Evolutionary conservation across 441 rosid genomes (phyloP).

Genomic region (Manihot esculenta): DNA sequence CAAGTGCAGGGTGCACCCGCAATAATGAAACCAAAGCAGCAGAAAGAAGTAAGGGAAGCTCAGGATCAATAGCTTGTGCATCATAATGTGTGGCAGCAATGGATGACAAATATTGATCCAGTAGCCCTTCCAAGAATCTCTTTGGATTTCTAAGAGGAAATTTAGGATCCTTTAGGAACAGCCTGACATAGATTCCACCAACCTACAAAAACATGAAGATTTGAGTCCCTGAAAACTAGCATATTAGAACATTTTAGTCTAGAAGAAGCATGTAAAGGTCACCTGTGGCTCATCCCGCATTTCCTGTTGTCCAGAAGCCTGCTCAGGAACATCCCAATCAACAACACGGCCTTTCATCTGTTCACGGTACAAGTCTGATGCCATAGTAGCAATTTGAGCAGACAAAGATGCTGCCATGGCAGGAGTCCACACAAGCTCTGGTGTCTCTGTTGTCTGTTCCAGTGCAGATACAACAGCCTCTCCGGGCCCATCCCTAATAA

Average conservation of each 20-base stretch:
- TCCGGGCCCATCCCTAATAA: constrained; percentile 98
- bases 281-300: constrained; percentile 99
- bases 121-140: constrained; percentile 94
- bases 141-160: constrained; percentile 98
- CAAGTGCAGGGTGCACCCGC: constrained; percentile 98
- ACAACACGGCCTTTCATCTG: constrained; percentile 90
- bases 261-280: constrained; percentile 3
- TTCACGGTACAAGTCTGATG: constrained; percentile 85
- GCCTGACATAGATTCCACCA: constrained; percentile 93
- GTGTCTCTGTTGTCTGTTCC: constrained; percentile 96
- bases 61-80: constrained; percentile 73
- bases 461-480: constrained; percentile 95
- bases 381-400: constrained; percentile 96
- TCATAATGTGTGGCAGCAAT: constrained; percentile 96
- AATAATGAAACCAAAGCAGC: constrained; percentile 98
- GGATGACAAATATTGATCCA: constrained; percentile 94
- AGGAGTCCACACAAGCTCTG: constrained; percentile 99
- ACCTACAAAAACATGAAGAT: constrained; percentile 54
- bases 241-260: constrained; percentile 8
- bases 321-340: constrained; percentile 99
- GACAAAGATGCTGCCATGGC: constrained; percentile 99
- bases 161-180: constrained; percentile 96
- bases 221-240: constrained; percentile 4
- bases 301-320: constrained; percentile 86
- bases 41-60: constrained; percentile 96